Percentiles rank a stretch among this genome's conserved stretches.
phyloP scores from a whole-genome alignment of 169 alveolate species.

The Perkinsus chesapeaki region DNA sequence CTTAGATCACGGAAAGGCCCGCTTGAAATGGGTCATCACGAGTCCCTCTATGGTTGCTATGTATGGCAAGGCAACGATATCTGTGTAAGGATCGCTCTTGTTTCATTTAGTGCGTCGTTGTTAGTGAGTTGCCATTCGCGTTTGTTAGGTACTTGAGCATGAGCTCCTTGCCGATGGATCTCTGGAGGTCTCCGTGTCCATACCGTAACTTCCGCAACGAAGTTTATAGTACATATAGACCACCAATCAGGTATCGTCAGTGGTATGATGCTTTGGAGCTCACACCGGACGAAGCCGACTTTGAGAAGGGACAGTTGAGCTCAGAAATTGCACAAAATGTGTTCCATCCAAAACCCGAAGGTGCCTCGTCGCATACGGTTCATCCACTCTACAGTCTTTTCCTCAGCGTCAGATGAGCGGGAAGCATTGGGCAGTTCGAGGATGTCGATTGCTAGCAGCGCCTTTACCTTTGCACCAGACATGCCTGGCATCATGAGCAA shows the following conservation, averaged over 20 bases:
- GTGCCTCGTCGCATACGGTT: no score
- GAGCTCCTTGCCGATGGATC: neutral
- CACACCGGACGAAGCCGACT: neutral
- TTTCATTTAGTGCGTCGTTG: no score
- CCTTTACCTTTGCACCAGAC: neutral
- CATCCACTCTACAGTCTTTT: neutral
- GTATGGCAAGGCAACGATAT: neutral
- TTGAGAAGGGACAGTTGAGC: neutral
- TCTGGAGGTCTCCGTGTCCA: neutral
- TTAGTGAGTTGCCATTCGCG: neutral
- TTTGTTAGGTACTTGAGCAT: neutral
- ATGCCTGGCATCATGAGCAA: neutral
- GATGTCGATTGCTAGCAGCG: neutral
- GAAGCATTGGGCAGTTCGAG: neutral
- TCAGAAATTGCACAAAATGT: neutral
- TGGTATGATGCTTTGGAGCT: neutral
- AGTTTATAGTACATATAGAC: neutral
- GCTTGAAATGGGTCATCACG: neutral
- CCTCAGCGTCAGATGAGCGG: neutral
- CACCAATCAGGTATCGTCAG: neutral
- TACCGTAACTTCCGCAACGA: neutral
- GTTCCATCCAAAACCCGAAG: neutral
- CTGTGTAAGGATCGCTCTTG: no score
- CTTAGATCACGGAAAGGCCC: neutral
- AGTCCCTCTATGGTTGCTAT: neutral